Percentiles rank a stretch among this genome's conserved stretches.
Evolutionary conservation across 78 protist genomes (phyloP).

Genomic region (Dictyostelium discoideum): dicty_2.7 NC_007090.3:10001-10500

Average conservation of each 20-base stretch:
- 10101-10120: not conserved
- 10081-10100: not conserved
- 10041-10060: slow-evolving; percentile 74
- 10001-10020: slow-evolving; percentile 95
- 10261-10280: slow-evolving; percentile 92
- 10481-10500: slow-evolving; percentile 66
- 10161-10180: not conserved
- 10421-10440: slow-evolving; percentile 94
- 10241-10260: slow-evolving; percentile 88
- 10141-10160: not conserved
- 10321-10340: slow-evolving; percentile 91
- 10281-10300: slow-evolving; percentile 92
- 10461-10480: slow-evolving; percentile 74
- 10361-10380: slow-evolving; percentile 80
- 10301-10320: slow-evolving; percentile 92
- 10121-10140: not conserved
- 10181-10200: not conserved
- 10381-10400: slow-evolving; percentile 82
- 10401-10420: slow-evolving; percentile 82
- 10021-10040: slow-evolving; percentile 83
- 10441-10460: slow-evolving; percentile 60
- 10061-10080: not conserved
- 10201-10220: slow-evolving; percentile 41
- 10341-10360: slow-evolving; percentile 82
- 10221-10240: slow-evolving; percentile 86